Evolutionary conservation across 1,284 basidiomycete species (phyloP), one percentile per base, ranked within the genome.

Genomic region (Moesziomyces sp.): DNA sequence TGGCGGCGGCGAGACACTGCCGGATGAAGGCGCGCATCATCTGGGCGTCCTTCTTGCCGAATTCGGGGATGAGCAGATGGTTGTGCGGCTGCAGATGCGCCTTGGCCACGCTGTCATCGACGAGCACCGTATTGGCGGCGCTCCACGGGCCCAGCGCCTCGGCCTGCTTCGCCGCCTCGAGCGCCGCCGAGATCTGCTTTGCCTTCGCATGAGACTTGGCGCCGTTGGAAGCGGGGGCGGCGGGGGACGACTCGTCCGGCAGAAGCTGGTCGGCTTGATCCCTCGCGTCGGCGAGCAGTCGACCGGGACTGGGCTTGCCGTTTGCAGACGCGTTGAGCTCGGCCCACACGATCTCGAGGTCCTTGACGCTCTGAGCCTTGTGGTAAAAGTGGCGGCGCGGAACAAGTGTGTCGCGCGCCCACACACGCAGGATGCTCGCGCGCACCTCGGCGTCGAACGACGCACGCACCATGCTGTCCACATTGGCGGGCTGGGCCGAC

Each of bases 21-120:
- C 35, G 43, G 6, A 69, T 63, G 18, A 54, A 74, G 46, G 51
- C 52, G 8, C 30, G 35, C 66, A 74, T 74, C 47, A 28, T 45
- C 19, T 11, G 49, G 16, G 70, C 74, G 3, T 49, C 58, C 47
- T 59, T 24, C 35, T 60, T 61, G 24, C 48, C 78, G 49, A 78
- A 83, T 34, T 81, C 81, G 3, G 76, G 76, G 7, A 83, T 72
- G 24, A 76, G 30, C 24, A 83, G 40, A 30, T 82, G 79, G 48
- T 82, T 83, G 47, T 52, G 91, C 0, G 92, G 93, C 78, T 94
- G 93, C 30, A 92, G 85, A 19, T 86, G 87, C 0, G 92, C 92
- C 82, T 94, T 94, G 46, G 87, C 86, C 8, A 88, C 88, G 3
- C 92, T 92, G 81, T 94, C 93, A 79, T 94, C 93, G 16, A 94